Conservation (phyloP, 345 rosid genomes). For the Clausena lansium region DNA sequence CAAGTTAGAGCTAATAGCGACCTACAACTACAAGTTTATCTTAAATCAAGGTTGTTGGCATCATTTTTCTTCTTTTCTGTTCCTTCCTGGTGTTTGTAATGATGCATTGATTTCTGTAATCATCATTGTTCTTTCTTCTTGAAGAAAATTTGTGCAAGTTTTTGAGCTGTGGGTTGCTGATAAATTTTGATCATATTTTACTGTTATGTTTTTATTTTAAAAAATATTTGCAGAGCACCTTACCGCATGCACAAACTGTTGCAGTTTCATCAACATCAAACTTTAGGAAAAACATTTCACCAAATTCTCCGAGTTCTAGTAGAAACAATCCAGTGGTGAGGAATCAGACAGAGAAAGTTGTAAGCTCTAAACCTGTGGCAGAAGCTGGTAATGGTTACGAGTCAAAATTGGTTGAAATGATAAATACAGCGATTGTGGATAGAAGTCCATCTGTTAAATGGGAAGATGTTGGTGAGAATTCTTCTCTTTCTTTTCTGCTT, state of each 20-base stretch:
- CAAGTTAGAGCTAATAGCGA: background rate
- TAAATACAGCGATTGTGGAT: slow-evolving; percentile 85
- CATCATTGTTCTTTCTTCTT: background rate
- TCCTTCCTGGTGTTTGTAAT: background rate
- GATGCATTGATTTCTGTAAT: background rate
- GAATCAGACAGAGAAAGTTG: slow-evolving; percentile 42
- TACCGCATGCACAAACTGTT: slow-evolving; percentile 41
- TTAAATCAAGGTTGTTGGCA: background rate
- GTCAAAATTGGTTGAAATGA: slow-evolving; percentile 79
- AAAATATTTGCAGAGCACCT: slow-evolving; percentile 52
- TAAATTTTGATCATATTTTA: background rate
- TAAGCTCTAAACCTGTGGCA: slow-evolving; percentile 45
- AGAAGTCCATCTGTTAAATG: slow-evolving; percentile 93
- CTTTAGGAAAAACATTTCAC: slow-evolving; percentile 32
- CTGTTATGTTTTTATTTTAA: slow-evolving; percentile 10
- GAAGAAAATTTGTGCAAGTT: slow-evolving; percentile 1
- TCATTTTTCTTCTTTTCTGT: background rate
- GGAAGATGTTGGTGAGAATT: slow-evolving; percentile 92
- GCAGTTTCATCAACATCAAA: slow-evolving; percentile 52
- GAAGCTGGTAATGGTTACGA: slow-evolving; percentile 65
- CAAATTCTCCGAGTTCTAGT: slow-evolving; percentile 36
- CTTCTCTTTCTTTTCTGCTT: background rate
- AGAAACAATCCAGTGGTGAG: slow-evolving; percentile 31
- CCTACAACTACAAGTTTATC: background rate
- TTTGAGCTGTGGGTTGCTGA: background rate